Base-by-base conservation (phyloP, 306 rosid genomes). In the Fragaria ananassa region DNA sequence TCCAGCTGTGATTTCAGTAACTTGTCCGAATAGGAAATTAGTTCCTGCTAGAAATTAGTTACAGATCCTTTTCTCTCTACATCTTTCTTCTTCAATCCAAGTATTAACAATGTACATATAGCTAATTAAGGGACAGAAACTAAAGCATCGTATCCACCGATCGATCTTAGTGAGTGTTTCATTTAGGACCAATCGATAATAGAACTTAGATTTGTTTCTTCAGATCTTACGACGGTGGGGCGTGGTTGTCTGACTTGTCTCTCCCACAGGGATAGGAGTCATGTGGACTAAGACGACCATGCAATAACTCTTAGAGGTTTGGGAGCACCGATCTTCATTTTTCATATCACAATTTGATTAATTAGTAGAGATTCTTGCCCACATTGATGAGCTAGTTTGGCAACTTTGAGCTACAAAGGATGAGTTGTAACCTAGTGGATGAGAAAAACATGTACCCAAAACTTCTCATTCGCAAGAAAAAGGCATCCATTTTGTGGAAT, bases 391-490 rank as follows among this genome's bases (percentile, higher is more conserved):
- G 8, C 62, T 65, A 71, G 78, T 61, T 11, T 57, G 89, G 78
- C 72, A 72, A 62, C 51, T 56, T 71, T 13, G 21, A 79, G 27
- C 10, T 39, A 63, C 56, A 45, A 35, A 15, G 19, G 47, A 41
- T 53, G 87, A 76, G 75, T 78, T 79, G 69, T 41, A 46, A 42
- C 66, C 27, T 60, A 64, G 82, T 82, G 25, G 90, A 80, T 85
- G 80, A 76, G 79, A 71, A 68, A 82, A 81, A 29, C n/a, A 78
- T 8, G 62, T 50, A 68, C 60, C 53, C 39, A 66, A 53, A 78
- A 81, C 87, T 85, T 74, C 81, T 75, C 79, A 61, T 37, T 2
- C 83, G 81, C 87, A 88, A 88, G 88, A 84, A 81, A 42, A 81
- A 78, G 19, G 11, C 42, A 29, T 37, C 44, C 23, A 63, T 31